phyloP scores from a whole-genome alignment of 257 asterid genomes.

The Lycium ferocissimum region DNA sequence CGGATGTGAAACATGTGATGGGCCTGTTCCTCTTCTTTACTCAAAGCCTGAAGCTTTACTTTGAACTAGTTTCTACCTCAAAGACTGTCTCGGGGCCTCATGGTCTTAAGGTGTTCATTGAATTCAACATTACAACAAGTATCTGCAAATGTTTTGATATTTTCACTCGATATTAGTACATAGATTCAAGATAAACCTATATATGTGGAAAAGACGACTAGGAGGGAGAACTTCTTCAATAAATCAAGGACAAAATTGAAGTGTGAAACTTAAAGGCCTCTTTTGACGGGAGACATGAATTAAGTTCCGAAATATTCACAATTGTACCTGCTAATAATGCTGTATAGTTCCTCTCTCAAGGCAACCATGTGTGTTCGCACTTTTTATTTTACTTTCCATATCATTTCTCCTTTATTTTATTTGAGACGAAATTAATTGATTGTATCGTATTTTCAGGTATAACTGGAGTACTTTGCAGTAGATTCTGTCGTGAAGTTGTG shows the following conservation, averaged over 20 bases:
- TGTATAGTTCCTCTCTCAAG: background rate
- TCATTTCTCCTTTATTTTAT: background rate
- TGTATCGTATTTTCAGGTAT: conserved; percentile 59
- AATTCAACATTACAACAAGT: background rate
- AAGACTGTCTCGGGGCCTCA: background rate
- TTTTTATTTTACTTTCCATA: conserved; percentile 14
- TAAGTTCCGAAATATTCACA: conserved; percentile 9
- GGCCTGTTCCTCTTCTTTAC: conserved; percentile 21
- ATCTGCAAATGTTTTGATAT: background rate
- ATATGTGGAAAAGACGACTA: background rate
- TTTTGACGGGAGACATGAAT: background rate
- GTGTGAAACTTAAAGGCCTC: conserved; percentile 9
- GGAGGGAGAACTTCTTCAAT: background rate
- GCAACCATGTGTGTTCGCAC: background rate
- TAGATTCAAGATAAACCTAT: conserved; percentile 1
- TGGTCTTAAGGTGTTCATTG: background rate
- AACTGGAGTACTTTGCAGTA: conserved; percentile 87
- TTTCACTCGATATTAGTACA: background rate
- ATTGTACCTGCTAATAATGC: background rate
- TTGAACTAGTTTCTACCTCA: background rate
- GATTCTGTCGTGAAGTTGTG: conserved; percentile 76
- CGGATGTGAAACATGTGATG: conserved; percentile 11
- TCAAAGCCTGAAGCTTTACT: conserved; percentile 1
- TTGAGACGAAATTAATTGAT: conserved; percentile 27
- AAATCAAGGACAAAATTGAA: background rate